Base-by-base conservation (phyloP, 148 eudicot species). In the Camellia japonica region DNA sequence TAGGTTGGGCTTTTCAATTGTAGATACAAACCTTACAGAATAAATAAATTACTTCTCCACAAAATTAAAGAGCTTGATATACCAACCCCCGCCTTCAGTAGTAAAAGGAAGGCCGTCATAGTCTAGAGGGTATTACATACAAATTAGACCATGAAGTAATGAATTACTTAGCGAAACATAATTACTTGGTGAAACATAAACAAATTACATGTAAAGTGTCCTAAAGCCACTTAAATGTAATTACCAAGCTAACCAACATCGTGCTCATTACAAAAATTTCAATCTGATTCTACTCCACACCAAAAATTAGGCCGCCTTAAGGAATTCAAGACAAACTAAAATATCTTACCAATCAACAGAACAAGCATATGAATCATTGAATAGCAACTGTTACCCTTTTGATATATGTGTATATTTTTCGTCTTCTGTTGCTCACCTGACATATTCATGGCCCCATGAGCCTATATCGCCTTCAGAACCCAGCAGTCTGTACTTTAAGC, bases 361-460 rank as follows among this genome's bases (percentile, higher is more conserved):
- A 58, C 23, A 82, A 62, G 69, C 60, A 71, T 7, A 63, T 51
- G 18, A 19, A 41, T 9, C 30, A 77, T 16, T 23, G 19, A 30
- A 30, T 30, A 30, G 30, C 0, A 30, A 20, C 30, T 16, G 61
- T 30, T 61, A 59, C 65, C 13, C 41, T 38, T 55, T 23, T 14
- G 69, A 60, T 62, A 69, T n/a, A 42, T 30, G 30, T 30, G 30
- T 30, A 30, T 30, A 30, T 30, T 30, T 30, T 30, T 30, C 23
- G 8, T 0, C n/a, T 5, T 63, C 23, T 46, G 52, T 23, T 46
- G 63, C 81, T 83, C 75, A 94, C 98, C 98, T 95, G 79, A 95
- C 96, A 86, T 95, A 95, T 80, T 93, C 99, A 86, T 93, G 99
- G 72, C 99, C 99, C 99, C 99, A 94, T 71, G 99, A 96, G 71